A percentile compares a stretch with the other conserved stretches of the same genome.
Conservation (phyloP, 2,329 filamentous ascomycete species). For the Xylaria sp. region DNA sequence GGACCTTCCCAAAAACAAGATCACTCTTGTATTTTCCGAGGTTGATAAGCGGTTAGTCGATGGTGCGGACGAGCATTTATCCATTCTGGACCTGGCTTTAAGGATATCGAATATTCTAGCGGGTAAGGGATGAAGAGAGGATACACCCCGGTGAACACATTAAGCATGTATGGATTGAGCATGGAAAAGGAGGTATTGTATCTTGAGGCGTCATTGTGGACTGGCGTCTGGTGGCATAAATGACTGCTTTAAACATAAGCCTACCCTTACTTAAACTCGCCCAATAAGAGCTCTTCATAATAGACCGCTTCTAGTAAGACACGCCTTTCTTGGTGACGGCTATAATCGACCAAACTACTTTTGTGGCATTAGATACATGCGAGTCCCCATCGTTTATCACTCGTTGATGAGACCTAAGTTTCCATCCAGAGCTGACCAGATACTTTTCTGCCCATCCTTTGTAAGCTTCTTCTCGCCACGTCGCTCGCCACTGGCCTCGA, state of each 20-base stretch:
- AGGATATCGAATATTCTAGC: constrained; percentile 80
- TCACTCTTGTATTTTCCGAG: constrained; percentile 90
- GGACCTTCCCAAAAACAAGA: constrained; percentile 89
- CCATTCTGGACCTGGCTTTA: constrained; percentile 85
- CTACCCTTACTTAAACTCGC: background rate
- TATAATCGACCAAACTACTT: background rate
- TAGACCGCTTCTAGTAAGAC: no score
- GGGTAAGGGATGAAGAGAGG: constrained; percentile 50
- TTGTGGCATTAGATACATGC: background rate
- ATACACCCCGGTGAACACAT: constrained; percentile 17
- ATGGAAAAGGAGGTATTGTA: constrained; percentile 21
- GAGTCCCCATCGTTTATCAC: constrained; percentile 14
- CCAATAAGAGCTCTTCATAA: background rate
- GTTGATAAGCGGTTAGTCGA: constrained; percentile 94
- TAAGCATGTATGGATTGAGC: background rate
- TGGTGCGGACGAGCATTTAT: constrained; percentile 93
- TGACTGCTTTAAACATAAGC: background rate
- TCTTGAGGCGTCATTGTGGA: constrained; percentile 14
- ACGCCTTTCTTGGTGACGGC: no score
- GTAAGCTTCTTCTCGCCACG: constrained; percentile 38
- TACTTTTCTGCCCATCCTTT: constrained; percentile 46
- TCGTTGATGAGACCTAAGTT: constrained; percentile 63
- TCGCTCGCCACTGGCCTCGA: constrained; percentile 38
- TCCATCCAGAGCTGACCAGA: constrained; percentile 65
- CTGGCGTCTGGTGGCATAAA: constrained; percentile 16